A percentile compares a stretch with the other conserved stretches of the same genome.
These are phyloP conservation scores for Blakeslea trispora DNA, from an alignment of 371 early-diverging fungal genomes.

Conservation along the genomic window DNA sequence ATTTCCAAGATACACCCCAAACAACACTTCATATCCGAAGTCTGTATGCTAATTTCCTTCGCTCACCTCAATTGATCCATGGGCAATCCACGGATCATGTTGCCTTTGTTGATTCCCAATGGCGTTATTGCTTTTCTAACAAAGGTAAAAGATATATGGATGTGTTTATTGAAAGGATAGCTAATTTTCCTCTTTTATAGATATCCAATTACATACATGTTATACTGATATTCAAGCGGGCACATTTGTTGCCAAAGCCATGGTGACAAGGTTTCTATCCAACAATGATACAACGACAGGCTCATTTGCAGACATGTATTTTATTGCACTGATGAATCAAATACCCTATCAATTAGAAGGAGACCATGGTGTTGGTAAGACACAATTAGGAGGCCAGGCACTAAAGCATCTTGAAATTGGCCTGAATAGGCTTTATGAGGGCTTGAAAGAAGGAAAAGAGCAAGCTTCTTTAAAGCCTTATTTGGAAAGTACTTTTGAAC, in stretches of 20 bases:
- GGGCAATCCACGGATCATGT: conserved; percentile 51
- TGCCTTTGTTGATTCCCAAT: conserved; percentile 56
- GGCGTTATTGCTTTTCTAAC: conserved; percentile 69
- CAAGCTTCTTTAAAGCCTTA: conserved; percentile 8
- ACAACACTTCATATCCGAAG: conserved; percentile 47
- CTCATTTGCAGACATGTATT: conserved; percentile 63
- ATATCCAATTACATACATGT: conserved; percentile 58
- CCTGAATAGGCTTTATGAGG: conserved; percentile 37
- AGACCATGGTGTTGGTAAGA: neutral
- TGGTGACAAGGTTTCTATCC: conserved; percentile 51
- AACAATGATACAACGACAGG: conserved; percentile 51
- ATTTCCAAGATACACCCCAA: conserved; percentile 58
- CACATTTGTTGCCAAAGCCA: conserved; percentile 55
- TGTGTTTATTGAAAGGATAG: neutral
- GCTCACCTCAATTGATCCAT: conserved; percentile 58
- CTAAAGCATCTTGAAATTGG: conserved; percentile 28
- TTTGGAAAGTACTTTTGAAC: conserved; percentile 9
- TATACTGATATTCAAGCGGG: conserved; percentile 58
- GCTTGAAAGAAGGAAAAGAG: conserved; percentile 16
- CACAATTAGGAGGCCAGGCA: conserved; percentile 4
- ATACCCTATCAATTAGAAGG: conserved; percentile 59
- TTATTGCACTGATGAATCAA: conserved; percentile 59
- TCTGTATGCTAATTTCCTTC: conserved; percentile 64
- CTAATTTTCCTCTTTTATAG: conserved; percentile 20
- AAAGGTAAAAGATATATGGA: conserved; percentile 41